Conservation (phyloP, 495 filamentous ascomycete species). For the Penicillium arizonense region DNA sequence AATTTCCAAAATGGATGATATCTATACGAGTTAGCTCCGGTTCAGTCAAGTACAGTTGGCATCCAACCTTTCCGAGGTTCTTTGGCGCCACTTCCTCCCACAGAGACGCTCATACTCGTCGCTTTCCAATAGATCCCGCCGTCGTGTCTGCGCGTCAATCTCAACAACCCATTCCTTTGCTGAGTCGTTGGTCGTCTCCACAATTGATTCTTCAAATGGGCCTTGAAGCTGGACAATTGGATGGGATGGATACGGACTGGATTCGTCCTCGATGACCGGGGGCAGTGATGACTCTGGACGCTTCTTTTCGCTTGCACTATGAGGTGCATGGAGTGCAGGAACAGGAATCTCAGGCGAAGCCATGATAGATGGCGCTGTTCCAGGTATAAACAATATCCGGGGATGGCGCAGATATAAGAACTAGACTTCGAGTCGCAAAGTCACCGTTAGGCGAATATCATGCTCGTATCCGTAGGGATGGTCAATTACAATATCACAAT, state of each 20-base stretch:
- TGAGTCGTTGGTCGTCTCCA: slow-evolving; percentile 58
- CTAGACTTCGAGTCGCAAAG: no score
- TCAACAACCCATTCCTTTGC: slow-evolving; percentile 50
- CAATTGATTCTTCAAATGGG: slow-evolving; percentile 89
- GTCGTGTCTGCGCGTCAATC: slow-evolving; percentile 64
- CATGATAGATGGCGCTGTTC: neutral
- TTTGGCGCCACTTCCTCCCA: slow-evolving; percentile 71
- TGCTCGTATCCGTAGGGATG: neutral
- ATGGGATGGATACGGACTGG: slow-evolving; percentile 55
- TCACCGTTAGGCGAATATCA: neutral
- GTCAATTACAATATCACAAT: slow-evolving; percentile 2
- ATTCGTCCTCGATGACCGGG: neutral
- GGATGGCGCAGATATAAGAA: neutral
- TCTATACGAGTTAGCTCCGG: slow-evolving; percentile 17
- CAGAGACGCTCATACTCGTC: slow-evolving; percentile 62
- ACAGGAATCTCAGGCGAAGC: neutral
- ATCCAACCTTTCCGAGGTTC: slow-evolving; percentile 54
- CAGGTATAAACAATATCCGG: neutral
- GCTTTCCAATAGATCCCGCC: slow-evolving; percentile 66
- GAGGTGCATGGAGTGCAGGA: neutral
- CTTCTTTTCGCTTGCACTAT: neutral
- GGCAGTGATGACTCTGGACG: neutral
- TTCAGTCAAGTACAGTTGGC: neutral
- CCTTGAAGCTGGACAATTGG: slow-evolving; percentile 85
- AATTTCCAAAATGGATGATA: slow-evolving; percentile 90